Conservation (phyloP, 805 yeast genomes). For the Candida silvatica region DNA sequence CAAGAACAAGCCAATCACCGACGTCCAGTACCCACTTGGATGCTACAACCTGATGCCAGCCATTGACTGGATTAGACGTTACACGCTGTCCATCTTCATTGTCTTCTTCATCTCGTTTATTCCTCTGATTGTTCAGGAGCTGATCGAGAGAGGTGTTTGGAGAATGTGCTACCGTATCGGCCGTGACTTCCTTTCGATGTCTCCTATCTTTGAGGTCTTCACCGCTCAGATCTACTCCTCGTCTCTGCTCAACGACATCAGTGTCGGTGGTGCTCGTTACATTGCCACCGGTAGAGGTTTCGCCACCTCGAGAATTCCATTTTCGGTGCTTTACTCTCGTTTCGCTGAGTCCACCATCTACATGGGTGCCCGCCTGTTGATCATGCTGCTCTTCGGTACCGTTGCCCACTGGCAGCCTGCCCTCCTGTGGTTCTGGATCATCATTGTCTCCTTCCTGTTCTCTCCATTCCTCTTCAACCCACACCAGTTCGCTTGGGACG, state of each 20-base stretch:
- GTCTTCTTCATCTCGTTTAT: slow-evolving; percentile 75
- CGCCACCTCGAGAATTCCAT: slow-evolving; percentile 73
- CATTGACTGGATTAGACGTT: slow-evolving; percentile 76
- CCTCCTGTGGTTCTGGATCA: slow-evolving; percentile 95
- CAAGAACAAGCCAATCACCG: slow-evolving; percentile 58
- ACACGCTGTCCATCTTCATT: slow-evolving; percentile 71
- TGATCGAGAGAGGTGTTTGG: slow-evolving; percentile 76
- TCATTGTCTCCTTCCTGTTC: slow-evolving; percentile 76
- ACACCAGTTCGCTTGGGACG: slow-evolving; percentile 94
- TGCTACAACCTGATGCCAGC: slow-evolving; percentile 71
- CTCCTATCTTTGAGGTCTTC: slow-evolving; percentile 79
- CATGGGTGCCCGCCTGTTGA: slow-evolving; percentile 73
- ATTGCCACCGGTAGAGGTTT: slow-evolving; percentile 84
- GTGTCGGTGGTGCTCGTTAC: slow-evolving; percentile 83
- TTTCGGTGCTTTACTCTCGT: slow-evolving; percentile 64
- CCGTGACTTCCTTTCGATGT: slow-evolving; percentile 60
- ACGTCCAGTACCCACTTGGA: slow-evolving; percentile 55
- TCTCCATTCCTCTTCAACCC: slow-evolving; percentile 97
- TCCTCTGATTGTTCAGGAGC: slow-evolving; percentile 72
- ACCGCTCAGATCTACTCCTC: slow-evolving; percentile 74
- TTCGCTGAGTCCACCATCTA: slow-evolving; percentile 79
- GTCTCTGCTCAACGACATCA: slow-evolving; percentile 60
- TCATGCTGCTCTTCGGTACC: slow-evolving; percentile 66
- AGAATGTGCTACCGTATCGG: slow-evolving; percentile 61
- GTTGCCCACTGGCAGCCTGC: slow-evolving; percentile 88